Base-by-base conservation (phyloP, 169 alveolate genomes). In the Eimeria necatrix region DNA sequence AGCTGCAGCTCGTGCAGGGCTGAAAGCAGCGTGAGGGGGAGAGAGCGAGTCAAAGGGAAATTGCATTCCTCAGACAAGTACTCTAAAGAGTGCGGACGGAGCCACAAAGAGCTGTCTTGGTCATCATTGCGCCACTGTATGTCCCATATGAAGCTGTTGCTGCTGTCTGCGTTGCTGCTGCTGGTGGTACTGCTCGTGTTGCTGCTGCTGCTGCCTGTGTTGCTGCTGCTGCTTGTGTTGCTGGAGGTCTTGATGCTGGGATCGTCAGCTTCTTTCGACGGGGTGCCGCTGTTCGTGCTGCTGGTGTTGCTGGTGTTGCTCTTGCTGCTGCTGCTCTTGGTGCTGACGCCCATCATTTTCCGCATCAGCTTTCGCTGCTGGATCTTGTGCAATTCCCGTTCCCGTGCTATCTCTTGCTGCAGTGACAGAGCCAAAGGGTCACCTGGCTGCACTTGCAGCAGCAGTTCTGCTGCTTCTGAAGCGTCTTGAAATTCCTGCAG, bases 41-140 rank as follows among this genome's bases (percentile, higher is more conserved):
- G 88, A 4, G 84, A 32, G 4, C 94, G 94, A 5, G 94, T 89
- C 24, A 89, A 46, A 3, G 94, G 87, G 59, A 89, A 89, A 78
- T 89, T 89, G 88, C 94, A 89, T n/a, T 89, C 94, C 73, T 89
- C 94, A 18, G 74, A 48, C 51, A 89, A 74, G 88, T n/a, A 59
- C 49, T 89, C 94, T 6, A 89, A 14, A 9, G 89, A 71, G 61
- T 89, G 94, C 49, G 94, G 94, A 48, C n/a, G n/a, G 46, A 10
- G 74, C 94, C 94, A 89, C 46, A 89, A 70, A 14, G 41, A 41
- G 18, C 60, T 22, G 41, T 89, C 94, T 16, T 46, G 8, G 61
- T 89, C 94, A 10, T 9, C 56, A 3, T 80, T 59, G 4, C 26
- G 52, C 60, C 61, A 89, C 49, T 89, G 74, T 4, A 71, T 84